Evolutionary conservation across 2,329 filamentous ascomycete species (phyloP).

Genomic region (Epicoccum sorghinum): DNA sequence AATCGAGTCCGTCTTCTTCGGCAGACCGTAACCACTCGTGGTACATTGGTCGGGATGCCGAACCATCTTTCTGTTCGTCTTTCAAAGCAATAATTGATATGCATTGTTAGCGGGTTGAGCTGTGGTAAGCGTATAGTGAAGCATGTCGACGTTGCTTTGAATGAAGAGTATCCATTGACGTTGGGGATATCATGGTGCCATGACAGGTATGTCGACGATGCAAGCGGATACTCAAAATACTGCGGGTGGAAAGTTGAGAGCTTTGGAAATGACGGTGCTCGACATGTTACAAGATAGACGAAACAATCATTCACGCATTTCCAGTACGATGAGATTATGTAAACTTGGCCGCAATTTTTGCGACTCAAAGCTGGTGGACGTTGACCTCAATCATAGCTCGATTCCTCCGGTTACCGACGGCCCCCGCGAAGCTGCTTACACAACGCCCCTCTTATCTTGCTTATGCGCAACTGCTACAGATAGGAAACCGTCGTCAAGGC

Average conservation of each 20-base stretch:
- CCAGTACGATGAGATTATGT: neutral
- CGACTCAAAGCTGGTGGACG: neutral
- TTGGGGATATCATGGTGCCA: neutral
- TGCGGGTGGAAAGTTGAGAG: neutral
- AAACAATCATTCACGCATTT: constrained; percentile 11
- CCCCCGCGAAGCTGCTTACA: neutral
- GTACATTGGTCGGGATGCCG: neutral
- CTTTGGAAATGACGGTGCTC: constrained; percentile 8
- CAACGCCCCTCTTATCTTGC: neutral
- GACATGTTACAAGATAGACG: constrained; percentile 15
- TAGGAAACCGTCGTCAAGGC: neutral
- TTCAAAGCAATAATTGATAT: constrained; percentile 20
- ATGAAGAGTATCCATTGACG: neutral
- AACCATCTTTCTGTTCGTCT: constrained; percentile 15
- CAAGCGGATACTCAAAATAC: constrained; percentile 5
- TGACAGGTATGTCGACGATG: neutral
- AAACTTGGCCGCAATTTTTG: no score
- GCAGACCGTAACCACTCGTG: neutral
- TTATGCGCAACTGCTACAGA: neutral
- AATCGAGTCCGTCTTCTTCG: neutral
- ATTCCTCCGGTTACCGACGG: no score
- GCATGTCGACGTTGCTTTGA: constrained; percentile 1
- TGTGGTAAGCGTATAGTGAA: neutral
- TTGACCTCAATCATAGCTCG: neutral
- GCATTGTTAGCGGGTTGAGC: constrained; percentile 9